Percentiles rank a stretch among this genome's conserved stretches.
Conservation (phyloP, 2,329 filamentous ascomycete genomes). For the Botrytis squamosa region DNA sequence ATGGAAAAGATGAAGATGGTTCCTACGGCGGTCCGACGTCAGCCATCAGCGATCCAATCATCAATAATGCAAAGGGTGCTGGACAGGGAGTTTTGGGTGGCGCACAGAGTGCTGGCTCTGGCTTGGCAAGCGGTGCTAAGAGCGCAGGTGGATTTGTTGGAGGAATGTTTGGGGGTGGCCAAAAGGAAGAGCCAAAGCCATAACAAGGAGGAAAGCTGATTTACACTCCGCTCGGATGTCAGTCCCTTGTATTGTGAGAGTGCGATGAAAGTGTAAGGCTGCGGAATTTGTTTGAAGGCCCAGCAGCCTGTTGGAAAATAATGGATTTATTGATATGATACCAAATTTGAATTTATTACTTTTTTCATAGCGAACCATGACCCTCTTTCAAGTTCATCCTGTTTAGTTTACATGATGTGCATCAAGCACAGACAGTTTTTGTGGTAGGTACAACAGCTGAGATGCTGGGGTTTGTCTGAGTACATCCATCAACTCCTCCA, state of each 20-base stretch:
- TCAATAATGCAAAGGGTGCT: conserved; percentile 21
- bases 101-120: conserved; percentile 23
- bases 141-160: conserved; percentile 24
- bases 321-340: background rate
- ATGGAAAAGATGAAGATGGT: conserved; percentile 62
- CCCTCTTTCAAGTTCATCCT: too few species aligned
- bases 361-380: background rate
- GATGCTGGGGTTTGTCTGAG: conserved; percentile 41
- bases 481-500: conserved; percentile 41
- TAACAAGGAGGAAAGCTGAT: background rate
- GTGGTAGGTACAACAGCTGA: conserved; percentile 34
- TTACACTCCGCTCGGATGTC: background rate
- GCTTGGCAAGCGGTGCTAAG: conserved; percentile 24
- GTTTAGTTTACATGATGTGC: background rate
- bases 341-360: background rate
- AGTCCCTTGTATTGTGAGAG: background rate
- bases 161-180: conserved; percentile 23
- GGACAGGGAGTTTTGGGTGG: conserved; percentile 24
- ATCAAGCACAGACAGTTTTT: conserved; percentile 35
- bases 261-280: background rate
- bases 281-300: background rate
- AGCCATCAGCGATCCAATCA: conserved; percentile 11
- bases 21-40: conserved; percentile 40
- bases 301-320: background rate
- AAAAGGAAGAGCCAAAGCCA: conserved; percentile 6